Evolutionary conservation across 2,329 filamentous ascomycete species (phyloP).

Genomic region (Aspergillus brasiliensis): DNA sequence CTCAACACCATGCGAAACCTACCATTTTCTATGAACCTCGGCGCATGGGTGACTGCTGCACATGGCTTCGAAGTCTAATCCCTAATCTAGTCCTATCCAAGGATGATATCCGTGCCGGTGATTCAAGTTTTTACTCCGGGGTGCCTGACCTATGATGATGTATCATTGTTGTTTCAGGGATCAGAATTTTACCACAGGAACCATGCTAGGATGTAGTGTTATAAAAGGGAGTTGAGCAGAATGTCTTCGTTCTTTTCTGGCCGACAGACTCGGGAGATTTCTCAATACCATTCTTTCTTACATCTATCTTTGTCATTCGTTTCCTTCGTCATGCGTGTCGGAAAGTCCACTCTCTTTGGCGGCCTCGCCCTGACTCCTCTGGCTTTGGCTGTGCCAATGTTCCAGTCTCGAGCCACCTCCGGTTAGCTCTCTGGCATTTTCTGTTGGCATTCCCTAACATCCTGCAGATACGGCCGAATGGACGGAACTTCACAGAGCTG

Average conservation of each 20-base stretch:
- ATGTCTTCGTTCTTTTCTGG: background rate
- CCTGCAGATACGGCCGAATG: constrained; percentile 21
- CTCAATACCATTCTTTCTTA: background rate
- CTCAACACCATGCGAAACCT: background rate
- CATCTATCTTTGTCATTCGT: background rate
- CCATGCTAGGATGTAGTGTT: background rate
- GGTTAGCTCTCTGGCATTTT: background rate
- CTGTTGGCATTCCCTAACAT: background rate
- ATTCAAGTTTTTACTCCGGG: background rate
- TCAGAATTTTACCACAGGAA: background rate
- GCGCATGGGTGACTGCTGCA: background rate
- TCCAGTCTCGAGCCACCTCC: background rate
- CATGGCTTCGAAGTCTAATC: background rate
- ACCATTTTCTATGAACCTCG: background rate
- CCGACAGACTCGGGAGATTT: background rate
- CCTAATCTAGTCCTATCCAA: background rate
- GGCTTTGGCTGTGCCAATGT: background rate
- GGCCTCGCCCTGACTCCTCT: background rate
- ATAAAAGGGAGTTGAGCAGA: background rate
- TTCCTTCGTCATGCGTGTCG: background rate
- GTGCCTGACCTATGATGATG: background rate
- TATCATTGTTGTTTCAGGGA: background rate
- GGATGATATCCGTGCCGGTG: background rate
- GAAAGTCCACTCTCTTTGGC: background rate
- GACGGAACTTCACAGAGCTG: constrained; percentile 27